These are phyloP conservation scores for Penicillium sumatraense DNA, from an alignment of 2,329 filamentous ascomycete species.

Conservation along the genomic window DNA sequence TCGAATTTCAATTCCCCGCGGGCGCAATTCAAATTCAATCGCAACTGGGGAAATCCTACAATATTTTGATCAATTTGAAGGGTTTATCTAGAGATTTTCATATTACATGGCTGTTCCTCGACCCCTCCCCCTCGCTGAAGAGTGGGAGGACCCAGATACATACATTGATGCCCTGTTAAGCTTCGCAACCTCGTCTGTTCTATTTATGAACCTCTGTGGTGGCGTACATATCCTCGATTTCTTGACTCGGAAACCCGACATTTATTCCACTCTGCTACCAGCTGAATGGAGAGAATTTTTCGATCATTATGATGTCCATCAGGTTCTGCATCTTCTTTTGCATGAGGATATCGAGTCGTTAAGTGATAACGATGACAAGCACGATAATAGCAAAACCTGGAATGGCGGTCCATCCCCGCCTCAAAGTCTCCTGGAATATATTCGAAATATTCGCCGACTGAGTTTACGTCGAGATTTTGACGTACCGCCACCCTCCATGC, in stretches of 20 bases:
- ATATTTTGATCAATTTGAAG: neutral
- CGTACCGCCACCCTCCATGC: slow-evolving; percentile 24
- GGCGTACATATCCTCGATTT: slow-evolving; percentile 98
- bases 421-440: slow-evolving; percentile 69
- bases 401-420: slow-evolving; percentile 52
- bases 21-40: neutral
- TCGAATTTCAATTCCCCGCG: neutral
- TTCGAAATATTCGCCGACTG: slow-evolving; percentile 71
- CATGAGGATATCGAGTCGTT: slow-evolving; percentile 69
- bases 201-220: slow-evolving; percentile 88
- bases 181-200: slow-evolving; percentile 73
- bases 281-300: slow-evolving; percentile 83
- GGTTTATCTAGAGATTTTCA: neutral
- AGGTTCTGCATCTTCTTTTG: slow-evolving; percentile 79
- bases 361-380: slow-evolving; percentile 14
- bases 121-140: neutral
- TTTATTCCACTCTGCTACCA: slow-evolving; percentile 79
- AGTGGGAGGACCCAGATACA: slow-evolving; percentile 70
- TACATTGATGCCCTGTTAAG: slow-evolving; percentile 79
- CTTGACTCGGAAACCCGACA: slow-evolving; percentile 80
- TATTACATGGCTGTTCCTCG: neutral
- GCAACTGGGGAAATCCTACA: neutral
- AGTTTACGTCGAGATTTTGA: slow-evolving; percentile 68
- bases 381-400: slow-evolving; percentile 40
- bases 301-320: slow-evolving; percentile 69